Percentiles rank a stretch among this genome's conserved stretches.
Conservation (phyloP, 306 rosid species). For the Potentilla sterilis region DNA sequence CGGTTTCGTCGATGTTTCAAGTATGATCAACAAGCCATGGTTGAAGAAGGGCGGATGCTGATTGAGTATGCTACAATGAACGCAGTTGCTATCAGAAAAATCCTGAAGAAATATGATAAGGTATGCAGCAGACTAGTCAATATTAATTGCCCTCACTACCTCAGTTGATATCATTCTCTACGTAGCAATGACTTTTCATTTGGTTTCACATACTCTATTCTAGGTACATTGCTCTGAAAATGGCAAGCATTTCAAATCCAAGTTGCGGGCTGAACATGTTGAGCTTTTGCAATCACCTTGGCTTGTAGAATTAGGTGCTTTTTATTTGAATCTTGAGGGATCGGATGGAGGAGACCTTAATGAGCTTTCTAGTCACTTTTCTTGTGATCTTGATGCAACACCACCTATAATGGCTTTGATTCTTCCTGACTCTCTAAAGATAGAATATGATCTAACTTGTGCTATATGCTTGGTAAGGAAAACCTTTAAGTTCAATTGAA, state of each 20-base stretch:
- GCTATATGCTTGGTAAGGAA: conserved; percentile 86
- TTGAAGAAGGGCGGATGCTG: conserved; percentile 65
- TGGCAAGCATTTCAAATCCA: conserved; percentile 70
- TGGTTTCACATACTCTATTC: conserved; percentile 17
- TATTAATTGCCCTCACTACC: neutral
- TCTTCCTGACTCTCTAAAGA: conserved; percentile 67
- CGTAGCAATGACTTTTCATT: conserved; percentile 1
- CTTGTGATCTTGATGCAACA: conserved; percentile 42
- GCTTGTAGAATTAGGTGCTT: conserved; percentile 91
- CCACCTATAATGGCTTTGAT: conserved; percentile 54
- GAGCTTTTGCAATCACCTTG: conserved; percentile 90
- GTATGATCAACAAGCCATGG: conserved; percentile 53
- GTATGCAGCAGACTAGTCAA: conserved; percentile 39
- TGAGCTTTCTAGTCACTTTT: conserved; percentile 55
- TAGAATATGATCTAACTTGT: conserved; percentile 73
- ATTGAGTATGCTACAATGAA: conserved; percentile 84
- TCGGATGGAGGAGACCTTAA: conserved; percentile 37
- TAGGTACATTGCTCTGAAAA: conserved; percentile 75
- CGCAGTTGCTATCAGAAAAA: conserved; percentile 78
- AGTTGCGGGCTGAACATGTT: conserved; percentile 66
- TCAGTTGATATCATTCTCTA: conserved; percentile 12
- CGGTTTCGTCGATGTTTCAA: conserved; percentile 59
- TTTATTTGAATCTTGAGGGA: conserved; percentile 62
- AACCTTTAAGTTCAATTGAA: conserved; percentile 14
- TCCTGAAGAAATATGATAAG: conserved; percentile 92